These are phyloP conservation scores for Moricandia moricandioides DNA, from an alignment of 345 rosid genomes.

Conservation along the genomic window DNA sequence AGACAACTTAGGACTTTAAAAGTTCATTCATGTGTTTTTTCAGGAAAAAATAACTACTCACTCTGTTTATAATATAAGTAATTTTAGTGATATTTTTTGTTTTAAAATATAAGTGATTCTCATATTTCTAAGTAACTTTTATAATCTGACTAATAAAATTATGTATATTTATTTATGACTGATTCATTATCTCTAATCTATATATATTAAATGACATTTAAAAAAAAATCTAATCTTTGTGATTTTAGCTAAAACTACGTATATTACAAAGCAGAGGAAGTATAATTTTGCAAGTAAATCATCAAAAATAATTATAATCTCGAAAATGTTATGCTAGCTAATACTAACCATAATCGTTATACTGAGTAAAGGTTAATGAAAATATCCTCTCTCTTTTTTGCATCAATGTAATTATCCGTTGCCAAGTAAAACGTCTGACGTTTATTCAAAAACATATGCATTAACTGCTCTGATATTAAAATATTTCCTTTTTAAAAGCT, in stretches of 20 bases:
- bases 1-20: not conserved
- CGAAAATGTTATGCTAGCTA: not conserved
- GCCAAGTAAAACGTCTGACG: conserved; percentile 3
- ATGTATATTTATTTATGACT: too few species aligned
- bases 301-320: not conserved
- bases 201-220: too few species aligned
- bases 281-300: not conserved
- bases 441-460: conserved; percentile 18
- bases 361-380: not conserved
- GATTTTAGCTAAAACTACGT: too few species aligned
- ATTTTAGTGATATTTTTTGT: too few species aligned
- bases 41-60: not conserved
- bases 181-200: too few species aligned
- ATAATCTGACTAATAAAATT: too few species aligned
- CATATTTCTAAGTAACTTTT: too few species aligned
- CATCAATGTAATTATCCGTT: not conserved
- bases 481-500: conserved; percentile 6
- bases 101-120: too few species aligned
- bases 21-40: not conserved
- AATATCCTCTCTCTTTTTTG: not conserved
- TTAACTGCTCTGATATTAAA: conserved; percentile 4
- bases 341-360: not conserved
- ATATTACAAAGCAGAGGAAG: too few species aligned
- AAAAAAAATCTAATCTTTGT: too few species aligned
- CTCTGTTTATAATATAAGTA: too few species aligned